Conservation (phyloP, 148 eudicot species). For the Cornus controversa region DNA sequence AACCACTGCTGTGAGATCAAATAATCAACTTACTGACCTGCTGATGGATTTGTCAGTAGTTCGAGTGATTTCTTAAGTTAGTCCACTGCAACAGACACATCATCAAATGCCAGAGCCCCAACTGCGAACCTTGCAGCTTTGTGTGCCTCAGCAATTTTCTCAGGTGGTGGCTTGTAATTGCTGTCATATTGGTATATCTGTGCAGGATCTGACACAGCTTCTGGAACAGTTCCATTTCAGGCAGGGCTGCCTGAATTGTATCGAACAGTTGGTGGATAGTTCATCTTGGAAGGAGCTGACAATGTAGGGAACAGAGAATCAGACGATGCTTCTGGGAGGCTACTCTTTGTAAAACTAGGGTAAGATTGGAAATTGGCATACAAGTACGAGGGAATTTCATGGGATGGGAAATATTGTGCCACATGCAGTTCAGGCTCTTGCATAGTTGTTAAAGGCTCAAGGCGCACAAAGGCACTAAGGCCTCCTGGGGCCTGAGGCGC, state of each 20-base stretch:
- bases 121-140: conserved; percentile 98
- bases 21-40: conserved; percentile 43
- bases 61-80: conserved; percentile 86
- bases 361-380: conserved; percentile 86
- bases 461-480: too few species aligned
- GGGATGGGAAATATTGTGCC: conserved; percentile 56
- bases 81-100: conserved; percentile 75
- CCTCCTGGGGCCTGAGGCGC: too few species aligned
- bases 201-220: conserved; percentile 32
- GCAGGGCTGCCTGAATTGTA: conserved; percentile 37
- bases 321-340: conserved; percentile 66
- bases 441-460: too few species aligned
- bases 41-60: conserved; percentile 80
- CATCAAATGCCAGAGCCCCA: conserved; percentile 96
- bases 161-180: conserved; percentile 76
- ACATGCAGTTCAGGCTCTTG: conserved; percentile 42
- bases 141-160: conserved; percentile 92
- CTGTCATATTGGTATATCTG: conserved; percentile 62
- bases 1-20: conserved; percentile 9
- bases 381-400: conserved; percentile 49
- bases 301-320: conserved; percentile 55
- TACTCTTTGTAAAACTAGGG: conserved; percentile 78
- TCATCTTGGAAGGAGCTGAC: conserved; percentile 33
- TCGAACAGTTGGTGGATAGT: conserved; percentile 49
- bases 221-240: conserved; percentile 48